Evolutionary conservation across 2,329 filamentous ascomycete species (phyloP).

Genomic region (Phaeoacremonium minimum): DNA sequence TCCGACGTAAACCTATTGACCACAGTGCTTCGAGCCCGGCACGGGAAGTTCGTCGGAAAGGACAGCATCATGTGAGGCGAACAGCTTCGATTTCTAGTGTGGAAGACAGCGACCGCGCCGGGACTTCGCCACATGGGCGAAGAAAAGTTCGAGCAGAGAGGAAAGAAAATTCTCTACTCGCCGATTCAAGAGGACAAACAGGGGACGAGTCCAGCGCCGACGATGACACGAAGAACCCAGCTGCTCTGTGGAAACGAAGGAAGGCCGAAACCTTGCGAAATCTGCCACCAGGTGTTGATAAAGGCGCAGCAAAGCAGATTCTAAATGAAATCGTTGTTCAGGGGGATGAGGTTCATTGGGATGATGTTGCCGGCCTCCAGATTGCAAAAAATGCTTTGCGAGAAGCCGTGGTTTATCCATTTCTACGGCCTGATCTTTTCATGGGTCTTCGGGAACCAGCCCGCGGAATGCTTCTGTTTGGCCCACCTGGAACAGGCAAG

Average conservation of each 20-base stretch:
- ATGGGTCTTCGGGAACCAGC: conserved; percentile 93
- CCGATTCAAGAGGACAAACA: conserved; percentile 14
- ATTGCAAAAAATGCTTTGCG: conserved; percentile 87
- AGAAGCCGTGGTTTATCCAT: conserved; percentile 95
- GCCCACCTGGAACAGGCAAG: conserved; percentile 95
- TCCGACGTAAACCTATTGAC: conserved; percentile 11
- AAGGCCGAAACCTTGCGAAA: conserved; percentile 67
- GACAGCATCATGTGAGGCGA: conserved; percentile 3
- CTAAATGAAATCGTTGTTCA: conserved; percentile 93
- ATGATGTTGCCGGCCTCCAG: conserved; percentile 86
- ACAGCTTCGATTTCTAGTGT: conserved; percentile 8
- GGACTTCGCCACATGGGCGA: conserved; percentile 3
- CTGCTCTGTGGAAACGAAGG: conserved; percentile 56
- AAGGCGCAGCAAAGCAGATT: conserved; percentile 80
- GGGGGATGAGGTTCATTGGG: conserved; percentile 93
- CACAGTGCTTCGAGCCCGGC: conserved; percentile 4
- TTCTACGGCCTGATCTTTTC: conserved; percentile 90
- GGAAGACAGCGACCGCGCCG: conserved; percentile 6
- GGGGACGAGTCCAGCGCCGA: conserved; percentile 43
- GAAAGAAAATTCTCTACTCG: background rate
- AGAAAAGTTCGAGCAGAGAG: conserved; percentile 1
- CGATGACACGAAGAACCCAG: conserved; percentile 32
- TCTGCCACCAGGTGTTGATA: conserved; percentile 77
- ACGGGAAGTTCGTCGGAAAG: conserved; percentile 3
- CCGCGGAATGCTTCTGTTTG: conserved; percentile 91